phyloP scores from a whole-genome alignment of 139 green algal genomes.

The Astrephomene gubernaculifera region DNA sequence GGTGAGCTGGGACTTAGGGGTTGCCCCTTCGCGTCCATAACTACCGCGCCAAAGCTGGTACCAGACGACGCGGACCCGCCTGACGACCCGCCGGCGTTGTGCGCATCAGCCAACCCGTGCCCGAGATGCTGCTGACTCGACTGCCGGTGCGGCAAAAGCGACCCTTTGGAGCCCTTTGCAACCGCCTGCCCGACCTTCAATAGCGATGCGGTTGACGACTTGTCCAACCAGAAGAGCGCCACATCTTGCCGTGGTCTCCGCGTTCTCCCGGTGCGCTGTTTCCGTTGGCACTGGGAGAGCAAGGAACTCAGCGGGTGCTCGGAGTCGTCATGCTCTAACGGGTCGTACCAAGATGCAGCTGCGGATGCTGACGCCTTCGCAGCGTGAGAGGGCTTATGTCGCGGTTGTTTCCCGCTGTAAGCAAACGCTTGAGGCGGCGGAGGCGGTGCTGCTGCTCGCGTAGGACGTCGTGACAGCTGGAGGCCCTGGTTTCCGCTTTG shows the following conservation, averaged over 20 bases:
- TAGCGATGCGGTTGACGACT: not conserved
- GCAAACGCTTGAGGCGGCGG: not conserved
- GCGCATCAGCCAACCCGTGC: not conserved
- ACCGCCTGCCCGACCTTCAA: not conserved
- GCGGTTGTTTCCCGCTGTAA: not conserved
- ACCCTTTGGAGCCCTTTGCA: not conserved
- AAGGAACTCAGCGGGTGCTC: not conserved
- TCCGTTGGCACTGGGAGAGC: constrained; percentile 12
- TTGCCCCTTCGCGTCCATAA: constrained; percentile 25
- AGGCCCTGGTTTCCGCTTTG: not conserved
- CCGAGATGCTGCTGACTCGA: constrained; percentile 10
- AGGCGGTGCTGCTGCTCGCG: constrained; percentile 2
- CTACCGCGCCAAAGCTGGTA: not conserved
- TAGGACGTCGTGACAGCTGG: not conserved
- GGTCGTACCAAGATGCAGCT: not conserved
- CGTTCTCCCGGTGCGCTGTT: not conserved
- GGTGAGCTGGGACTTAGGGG: constrained; percentile 22
- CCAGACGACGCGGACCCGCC: constrained; percentile 14
- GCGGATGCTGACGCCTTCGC: not conserved
- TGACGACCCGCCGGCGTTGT: not conserved
- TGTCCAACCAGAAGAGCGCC: not conserved
- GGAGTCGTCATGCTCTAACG: not conserved
- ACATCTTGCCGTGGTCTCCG: constrained; percentile 8
- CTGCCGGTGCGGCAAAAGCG: not conserved
- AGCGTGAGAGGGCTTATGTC: not conserved